Evolutionary conservation across 1,139 yeast genomes (phyloP).

Genomic region (Hyphopichia fennica): DNA sequence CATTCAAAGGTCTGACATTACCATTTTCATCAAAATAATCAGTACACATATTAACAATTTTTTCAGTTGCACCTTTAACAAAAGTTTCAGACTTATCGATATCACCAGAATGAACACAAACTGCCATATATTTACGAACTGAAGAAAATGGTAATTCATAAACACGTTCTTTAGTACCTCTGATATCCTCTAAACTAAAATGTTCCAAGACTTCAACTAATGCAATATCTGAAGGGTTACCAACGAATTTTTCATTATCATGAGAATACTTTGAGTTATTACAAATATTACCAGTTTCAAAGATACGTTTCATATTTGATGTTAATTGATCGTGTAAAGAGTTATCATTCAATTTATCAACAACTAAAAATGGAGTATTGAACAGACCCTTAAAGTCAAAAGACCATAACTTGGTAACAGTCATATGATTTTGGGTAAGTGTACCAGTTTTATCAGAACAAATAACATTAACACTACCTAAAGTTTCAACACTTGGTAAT

Average conservation of each 20-base stretch:
- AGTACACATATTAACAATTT: slow-evolving; percentile 61
- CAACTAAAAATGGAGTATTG: slow-evolving; percentile 44
- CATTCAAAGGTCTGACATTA: slow-evolving; percentile 51
- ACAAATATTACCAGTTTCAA: slow-evolving; percentile 75
- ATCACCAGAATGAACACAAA: slow-evolving; percentile 61
- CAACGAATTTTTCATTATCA: slow-evolving; percentile 72
- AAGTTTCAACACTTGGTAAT: slow-evolving; percentile 91
- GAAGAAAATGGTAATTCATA: slow-evolving; percentile 87
- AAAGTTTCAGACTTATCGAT: slow-evolving; percentile 55
- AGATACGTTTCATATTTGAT: slow-evolving; percentile 50
- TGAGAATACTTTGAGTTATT: slow-evolving; percentile 73
- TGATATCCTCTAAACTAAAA: slow-evolving; percentile 70
- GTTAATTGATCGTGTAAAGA: slow-evolving; percentile 48
- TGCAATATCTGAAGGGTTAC: slow-evolving; percentile 95
- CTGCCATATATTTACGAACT: slow-evolving; percentile 85
- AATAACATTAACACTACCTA: slow-evolving; percentile 92
- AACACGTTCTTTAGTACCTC: slow-evolving; percentile 57
- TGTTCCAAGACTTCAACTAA: slow-evolving; percentile 69
- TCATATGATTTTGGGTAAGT: slow-evolving; percentile 90
- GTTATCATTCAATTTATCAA: slow-evolving; percentile 45
- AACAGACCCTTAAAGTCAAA: slow-evolving; percentile 63
- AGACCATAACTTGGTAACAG: slow-evolving; percentile 85
- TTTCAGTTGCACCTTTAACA: slow-evolving; percentile 90
- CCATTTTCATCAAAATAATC: slow-evolving; percentile 62
- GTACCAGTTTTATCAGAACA: slow-evolving; percentile 97